Evolutionary conservation across 1,139 yeast genomes (phyloP).

Genomic region (Taphrina confusa): DNA sequence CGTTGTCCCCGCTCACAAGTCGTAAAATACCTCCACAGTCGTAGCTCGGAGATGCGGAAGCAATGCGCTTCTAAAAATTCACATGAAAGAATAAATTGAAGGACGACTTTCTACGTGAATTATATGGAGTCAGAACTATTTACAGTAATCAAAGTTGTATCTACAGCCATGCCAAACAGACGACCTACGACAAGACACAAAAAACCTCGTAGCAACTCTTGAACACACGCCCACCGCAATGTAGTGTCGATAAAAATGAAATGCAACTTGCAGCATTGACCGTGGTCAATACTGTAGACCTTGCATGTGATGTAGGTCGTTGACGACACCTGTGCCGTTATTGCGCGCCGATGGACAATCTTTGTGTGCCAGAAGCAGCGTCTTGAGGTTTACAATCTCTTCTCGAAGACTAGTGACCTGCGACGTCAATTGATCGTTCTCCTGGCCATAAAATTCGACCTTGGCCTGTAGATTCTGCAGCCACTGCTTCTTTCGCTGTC

Average conservation of each 20-base stretch:
- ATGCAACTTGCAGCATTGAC: too few relatives aligned
- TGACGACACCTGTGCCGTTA: constrained; percentile 1
- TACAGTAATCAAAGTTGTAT: neutral
- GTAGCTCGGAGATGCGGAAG: too few relatives aligned
- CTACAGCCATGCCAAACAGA: neutral
- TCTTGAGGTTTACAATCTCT: constrained; percentile 57
- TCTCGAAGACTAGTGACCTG: constrained; percentile 62
- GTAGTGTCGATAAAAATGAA: too few relatives aligned
- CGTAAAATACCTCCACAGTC: too few relatives aligned
- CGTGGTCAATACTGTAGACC: constrained; percentile 24
- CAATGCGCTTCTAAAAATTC: too few relatives aligned
- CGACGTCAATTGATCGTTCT: constrained; percentile 65
- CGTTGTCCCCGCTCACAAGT: too few relatives aligned
- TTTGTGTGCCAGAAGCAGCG: constrained; percentile 48
- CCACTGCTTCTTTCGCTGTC: constrained; percentile 91
- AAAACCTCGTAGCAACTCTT: too few relatives aligned
- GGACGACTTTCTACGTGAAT: neutral
- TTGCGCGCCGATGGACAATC: constrained; percentile 44
- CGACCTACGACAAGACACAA: too few relatives aligned
- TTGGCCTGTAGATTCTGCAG: constrained; percentile 80
- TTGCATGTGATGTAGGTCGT: constrained; percentile 11
- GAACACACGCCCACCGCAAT: too few relatives aligned
- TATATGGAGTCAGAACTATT: neutral
- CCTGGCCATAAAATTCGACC: constrained; percentile 65
- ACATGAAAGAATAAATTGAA: too few relatives aligned